A percentile compares a stretch with the other conserved stretches of the same genome.
These are phyloP conservation scores for Macrolepiota albuminosa DNA, from an alignment of 768 basidiomycete genomes.

Conservation along the genomic window DNA sequence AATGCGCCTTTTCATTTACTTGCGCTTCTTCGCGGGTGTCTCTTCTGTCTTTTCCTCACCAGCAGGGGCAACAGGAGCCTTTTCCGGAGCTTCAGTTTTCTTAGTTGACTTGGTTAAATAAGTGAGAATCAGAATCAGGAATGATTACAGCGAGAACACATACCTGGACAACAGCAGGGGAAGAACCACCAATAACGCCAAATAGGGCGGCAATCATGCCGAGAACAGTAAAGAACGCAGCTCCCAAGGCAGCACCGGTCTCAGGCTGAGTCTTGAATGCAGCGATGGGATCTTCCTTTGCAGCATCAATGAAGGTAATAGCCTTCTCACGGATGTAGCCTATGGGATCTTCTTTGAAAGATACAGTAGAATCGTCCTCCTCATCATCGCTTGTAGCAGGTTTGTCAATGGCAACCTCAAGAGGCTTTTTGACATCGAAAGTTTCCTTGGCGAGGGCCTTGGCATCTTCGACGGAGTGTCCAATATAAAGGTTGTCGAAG, in stretches of 20 bases:
- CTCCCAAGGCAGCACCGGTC: conserved; percentile 74
- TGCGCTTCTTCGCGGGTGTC: conserved; percentile 67
- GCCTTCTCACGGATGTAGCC: conserved; percentile 77
- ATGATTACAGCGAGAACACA: neutral
- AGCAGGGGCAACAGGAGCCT: conserved; percentile 58
- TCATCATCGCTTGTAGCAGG: conserved; percentile 43
- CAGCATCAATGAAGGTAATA: conserved; percentile 74
- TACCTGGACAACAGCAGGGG: conserved; percentile 71
- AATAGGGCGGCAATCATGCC: conserved; percentile 80
- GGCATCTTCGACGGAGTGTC: conserved; percentile 85
- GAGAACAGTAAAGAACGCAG: conserved; percentile 72
- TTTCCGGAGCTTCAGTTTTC: conserved; percentile 70
- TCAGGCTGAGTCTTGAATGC: conserved; percentile 90
- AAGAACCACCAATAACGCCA: conserved; percentile 69
- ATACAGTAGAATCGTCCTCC: conserved; percentile 38
- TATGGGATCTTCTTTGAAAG: conserved; percentile 71
- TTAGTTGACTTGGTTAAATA: conserved; percentile 50
- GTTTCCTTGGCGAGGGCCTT: conserved; percentile 79
- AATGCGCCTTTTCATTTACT: conserved; percentile 18
- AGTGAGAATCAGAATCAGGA: neutral
- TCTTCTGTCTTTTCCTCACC: conserved; percentile 75
- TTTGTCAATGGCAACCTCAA: conserved; percentile 66
- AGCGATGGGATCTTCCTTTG: conserved; percentile 65
- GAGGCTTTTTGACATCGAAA: conserved; percentile 84
- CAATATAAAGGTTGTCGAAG: conserved; percentile 92